Conservation (phyloP, 495 filamentous ascomycete species). For the Neurospora sp. region DNA sequence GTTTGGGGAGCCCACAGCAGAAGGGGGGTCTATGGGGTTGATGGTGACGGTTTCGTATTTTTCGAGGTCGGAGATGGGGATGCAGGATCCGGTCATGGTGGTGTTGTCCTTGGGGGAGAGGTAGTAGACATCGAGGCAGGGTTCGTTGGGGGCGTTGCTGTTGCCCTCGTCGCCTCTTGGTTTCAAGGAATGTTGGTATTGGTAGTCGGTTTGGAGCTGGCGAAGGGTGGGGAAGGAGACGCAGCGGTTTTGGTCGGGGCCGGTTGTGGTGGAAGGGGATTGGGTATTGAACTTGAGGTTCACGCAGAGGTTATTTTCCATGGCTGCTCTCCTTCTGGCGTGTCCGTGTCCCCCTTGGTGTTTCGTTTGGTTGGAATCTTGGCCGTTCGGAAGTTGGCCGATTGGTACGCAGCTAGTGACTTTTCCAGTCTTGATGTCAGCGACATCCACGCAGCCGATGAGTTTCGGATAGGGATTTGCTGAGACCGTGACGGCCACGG, state of each 20-base stretch:
- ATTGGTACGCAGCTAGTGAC: not conserved
- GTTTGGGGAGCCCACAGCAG: not conserved
- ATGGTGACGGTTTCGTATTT: not conserved
- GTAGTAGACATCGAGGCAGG: not conserved
- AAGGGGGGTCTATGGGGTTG: not conserved
- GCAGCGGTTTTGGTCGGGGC: not conserved
- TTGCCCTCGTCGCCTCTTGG: not conserved
- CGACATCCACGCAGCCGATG: not conserved
- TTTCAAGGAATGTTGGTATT: not conserved
- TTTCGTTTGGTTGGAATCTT: not conserved
- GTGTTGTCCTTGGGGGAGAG: not conserved
- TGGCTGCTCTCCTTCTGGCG: not conserved
- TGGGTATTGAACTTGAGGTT: not conserved
- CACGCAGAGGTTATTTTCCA: not conserved
- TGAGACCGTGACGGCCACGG: not conserved
- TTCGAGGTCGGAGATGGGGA: not conserved
- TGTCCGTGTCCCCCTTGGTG: not conserved
- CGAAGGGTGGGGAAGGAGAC: not conserved
- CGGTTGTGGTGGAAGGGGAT: not conserved
- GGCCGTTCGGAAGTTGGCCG: not conserved
- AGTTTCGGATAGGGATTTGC: not conserved
- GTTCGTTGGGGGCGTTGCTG: not conserved
- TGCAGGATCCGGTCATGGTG: not conserved
- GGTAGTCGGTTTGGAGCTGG: not conserved
- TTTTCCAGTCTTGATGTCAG: not conserved